Percentiles rank a stretch among this genome's conserved stretches.
Evolutionary conservation across 2,329 filamentous ascomycete species (phyloP).

Genomic region (Xylariaceae sp.): DNA sequence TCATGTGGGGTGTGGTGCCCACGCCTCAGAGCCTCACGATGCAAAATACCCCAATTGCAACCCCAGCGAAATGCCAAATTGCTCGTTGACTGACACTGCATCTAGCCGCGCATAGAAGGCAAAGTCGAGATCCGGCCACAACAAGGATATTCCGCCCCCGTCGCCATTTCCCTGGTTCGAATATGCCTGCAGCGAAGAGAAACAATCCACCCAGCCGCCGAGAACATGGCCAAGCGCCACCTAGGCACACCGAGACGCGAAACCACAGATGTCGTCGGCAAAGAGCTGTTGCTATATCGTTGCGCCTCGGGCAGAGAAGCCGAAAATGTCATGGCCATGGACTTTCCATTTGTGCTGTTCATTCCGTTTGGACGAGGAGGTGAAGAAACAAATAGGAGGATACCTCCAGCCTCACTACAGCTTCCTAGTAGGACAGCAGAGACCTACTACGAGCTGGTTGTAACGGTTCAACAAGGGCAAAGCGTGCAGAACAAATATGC

Average conservation of each 20-base stretch:
- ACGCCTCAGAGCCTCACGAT: constrained; percentile 4
- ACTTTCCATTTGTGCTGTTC: constrained; percentile 93
- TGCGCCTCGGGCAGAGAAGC: constrained; percentile 79
- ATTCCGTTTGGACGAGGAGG: constrained; percentile 92
- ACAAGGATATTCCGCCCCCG: constrained; percentile 80
- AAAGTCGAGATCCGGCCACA: constrained; percentile 94
- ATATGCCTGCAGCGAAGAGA: constrained; percentile 92
- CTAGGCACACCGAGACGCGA: constrained; percentile 87
- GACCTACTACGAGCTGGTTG: constrained; percentile 94
- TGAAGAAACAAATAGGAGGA: constrained; percentile 81
- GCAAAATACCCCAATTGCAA: neutral
- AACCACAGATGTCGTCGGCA: constrained; percentile 87
- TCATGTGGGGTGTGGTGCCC: constrained; percentile 10
- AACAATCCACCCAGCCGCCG: constrained; percentile 93
- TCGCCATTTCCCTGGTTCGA: constrained; percentile 86
- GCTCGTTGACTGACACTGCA: constrained; percentile 5
- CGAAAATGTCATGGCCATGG: constrained; percentile 91
- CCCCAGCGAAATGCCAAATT: neutral
- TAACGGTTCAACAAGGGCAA: constrained; percentile 88
- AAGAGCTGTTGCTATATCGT: constrained; percentile 88
- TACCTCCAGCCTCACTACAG: constrained; percentile 88
- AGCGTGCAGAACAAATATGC: constrained; percentile 83
- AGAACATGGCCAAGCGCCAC: constrained; percentile 89
- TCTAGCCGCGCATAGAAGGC: constrained; percentile 89
- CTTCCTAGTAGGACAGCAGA: constrained; percentile 91